Conservation (phyloP, 2,329 filamentous ascomycete genomes). For the Zasmidium cellare region DNA sequence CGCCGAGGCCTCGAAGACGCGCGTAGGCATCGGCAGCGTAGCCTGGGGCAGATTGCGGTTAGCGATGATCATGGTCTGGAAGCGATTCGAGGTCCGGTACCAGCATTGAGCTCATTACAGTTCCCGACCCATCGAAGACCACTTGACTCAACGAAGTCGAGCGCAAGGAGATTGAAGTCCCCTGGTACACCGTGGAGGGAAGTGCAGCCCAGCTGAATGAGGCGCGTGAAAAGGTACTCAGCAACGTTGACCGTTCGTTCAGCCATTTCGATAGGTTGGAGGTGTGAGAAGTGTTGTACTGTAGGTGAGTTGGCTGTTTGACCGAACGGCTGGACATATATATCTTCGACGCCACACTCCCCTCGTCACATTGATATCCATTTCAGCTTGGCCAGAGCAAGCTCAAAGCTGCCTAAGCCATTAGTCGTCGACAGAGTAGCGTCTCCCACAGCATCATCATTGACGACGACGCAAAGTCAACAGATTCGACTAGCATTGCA, state of each 20-base stretch:
- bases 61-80: neutral
- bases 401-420: too few relatives aligned
- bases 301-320: too few relatives aligned
- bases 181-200: conserved; percentile 52
- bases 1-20: conserved; percentile 50
- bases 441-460: too few relatives aligned
- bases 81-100: conserved; percentile 39
- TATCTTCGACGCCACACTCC: too few relatives aligned
- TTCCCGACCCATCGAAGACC: conserved; percentile 62
- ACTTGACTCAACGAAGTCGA: conserved; percentile 59
- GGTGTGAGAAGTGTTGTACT: too few relatives aligned
- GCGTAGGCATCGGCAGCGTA: conserved; percentile 62
- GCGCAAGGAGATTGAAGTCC: conserved; percentile 49
- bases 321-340: too few relatives aligned
- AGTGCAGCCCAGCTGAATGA: conserved; percentile 10
- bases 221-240: conserved; percentile 17
- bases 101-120: conserved; percentile 60
- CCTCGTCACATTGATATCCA: too few relatives aligned
- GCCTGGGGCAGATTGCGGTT: conserved; percentile 32
- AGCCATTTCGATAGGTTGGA: neutral
- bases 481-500: too few relatives aligned
- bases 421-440: too few relatives aligned
- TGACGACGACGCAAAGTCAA: too few relatives aligned
- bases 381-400: too few relatives aligned
- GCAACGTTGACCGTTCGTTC: conserved; percentile 11